Evolutionary conservation across 495 filamentous ascomycete species (phyloP), one percentile per base, ranked within the genome.

Genomic region (Penicillium bovifimosum): DNA sequence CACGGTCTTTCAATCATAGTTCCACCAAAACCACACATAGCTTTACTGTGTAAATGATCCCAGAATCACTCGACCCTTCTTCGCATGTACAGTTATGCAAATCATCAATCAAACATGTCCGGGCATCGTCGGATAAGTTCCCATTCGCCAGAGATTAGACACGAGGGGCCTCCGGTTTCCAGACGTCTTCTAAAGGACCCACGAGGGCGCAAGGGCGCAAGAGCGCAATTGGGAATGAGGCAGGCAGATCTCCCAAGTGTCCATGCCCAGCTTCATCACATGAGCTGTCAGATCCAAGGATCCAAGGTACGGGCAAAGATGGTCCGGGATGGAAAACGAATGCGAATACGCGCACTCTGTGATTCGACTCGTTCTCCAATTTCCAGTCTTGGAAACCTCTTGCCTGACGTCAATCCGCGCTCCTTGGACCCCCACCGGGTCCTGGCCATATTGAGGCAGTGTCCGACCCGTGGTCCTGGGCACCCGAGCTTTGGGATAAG

Each of bases 151-250:
- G 27, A 16, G 18, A 44, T 41, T 45, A 51, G 56, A 11, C 36
- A 59, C 53, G 54, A 46, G 53, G 54, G 52, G 16, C 5, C 41
- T 49, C 6, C 2, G 1, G n/a, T 63, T 63, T 63, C 55, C 55
- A 67, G 42, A 62, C 53, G 58, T 55, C 43, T 62, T 63, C 62
- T 54, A 56, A 39, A 41, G 39, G 50, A 20, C 36, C 20, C 28
- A 24, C 20, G 5, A 20, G 11, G 45, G 39, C 18, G 24, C 29
- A 17, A n/a, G 36, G 47, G 35, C 36, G 26, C 35, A 29, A 36
- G 20, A 24, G 4, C 20, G 20, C n/a, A n/a, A n/a, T n/a, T n/a
- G 14, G 28, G 26, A 20, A 29, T 29, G 13, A 9, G 38, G 50
- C 41, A 38, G 32, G 45, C 20, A 24, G 20, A 24, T 24, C 27